Evolutionary conservation across 768 basidiomycete species (phyloP), one percentile per base, ranked within the genome.

Genomic region (Podaxis sp.): DNA sequence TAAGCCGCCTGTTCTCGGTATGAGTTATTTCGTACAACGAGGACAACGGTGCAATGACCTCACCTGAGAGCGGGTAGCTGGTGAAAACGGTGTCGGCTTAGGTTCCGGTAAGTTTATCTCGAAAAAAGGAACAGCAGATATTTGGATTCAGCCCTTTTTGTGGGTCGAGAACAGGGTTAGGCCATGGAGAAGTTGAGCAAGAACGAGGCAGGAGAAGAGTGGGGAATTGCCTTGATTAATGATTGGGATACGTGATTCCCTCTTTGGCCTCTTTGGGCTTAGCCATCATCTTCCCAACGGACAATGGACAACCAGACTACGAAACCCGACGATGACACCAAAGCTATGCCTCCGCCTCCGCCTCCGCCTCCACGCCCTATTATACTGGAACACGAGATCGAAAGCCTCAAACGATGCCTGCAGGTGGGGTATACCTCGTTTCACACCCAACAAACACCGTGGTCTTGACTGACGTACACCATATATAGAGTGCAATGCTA

Each of bases 311-410:
- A 49, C 41, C 46, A 57, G 43, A 27, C 69, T 7, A 54, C 65
- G 15, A 70, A 71, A 57, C 29, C 63, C 66, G 38, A 79, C 56
- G 70, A 71, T 52, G 74, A 75, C 68, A 62, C 73, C 53, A 73
- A 75, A 61, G 68, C 80, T 2, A 87, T 89, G 83, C 82, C 73
- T 47, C 68, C 70, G 13, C 72, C 82, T 4, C 86, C 88, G 3
- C 81, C 82, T 1, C 86, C 88, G 2, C 81, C 82, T 1, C 82
- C 82, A 41, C 74, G 79, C 43, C 71, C 71, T 43, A 67, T 69
- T 51, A 81, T 86, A 15, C 73, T 93, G 2, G 84, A 89, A 53
- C 80, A 83, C n/a, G 91, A 93, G 73, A 78, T 87, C 64, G 77
- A 77, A 37, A 87, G 85, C 0, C 70, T 93, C 51, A 73, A 78